Evolutionary conservation across 768 basidiomycete genomes (phyloP).

Genomic region (Rhodotorula sphaerocarpa): DNA sequence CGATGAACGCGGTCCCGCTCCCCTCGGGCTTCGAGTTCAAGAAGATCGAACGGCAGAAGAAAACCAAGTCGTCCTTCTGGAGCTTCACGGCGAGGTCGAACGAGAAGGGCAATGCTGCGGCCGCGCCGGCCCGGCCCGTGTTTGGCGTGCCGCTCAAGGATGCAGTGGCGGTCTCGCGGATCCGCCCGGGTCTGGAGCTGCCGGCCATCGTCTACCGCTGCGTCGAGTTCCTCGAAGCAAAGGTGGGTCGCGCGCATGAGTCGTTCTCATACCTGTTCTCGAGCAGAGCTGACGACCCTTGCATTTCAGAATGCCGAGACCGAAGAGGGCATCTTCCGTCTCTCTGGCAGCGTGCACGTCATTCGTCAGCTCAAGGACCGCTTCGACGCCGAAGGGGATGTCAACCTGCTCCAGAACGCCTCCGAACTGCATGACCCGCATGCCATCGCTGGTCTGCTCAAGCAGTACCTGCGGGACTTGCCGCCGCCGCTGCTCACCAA

Average conservation of each 20-base stretch:
- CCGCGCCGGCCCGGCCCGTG: conserved; percentile 55
- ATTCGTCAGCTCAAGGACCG: conserved; percentile 64
- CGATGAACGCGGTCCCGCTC: conserved; percentile 72
- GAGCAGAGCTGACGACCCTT: too few species aligned
- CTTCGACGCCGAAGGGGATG: conserved; percentile 93
- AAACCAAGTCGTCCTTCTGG: conserved; percentile 92
- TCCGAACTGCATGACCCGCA: conserved; percentile 91
- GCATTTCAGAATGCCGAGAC: conserved; percentile 62
- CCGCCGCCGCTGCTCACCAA: conserved; percentile 86
- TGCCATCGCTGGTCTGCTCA: conserved; percentile 84
- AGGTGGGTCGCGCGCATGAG: conserved; percentile 41
- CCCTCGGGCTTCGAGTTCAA: conserved; percentile 88
- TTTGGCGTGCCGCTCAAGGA: conserved; percentile 84
- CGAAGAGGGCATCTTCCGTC: conserved; percentile 94
- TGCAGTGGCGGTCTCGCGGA: conserved; percentile 75
- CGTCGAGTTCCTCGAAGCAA: conserved; percentile 88
- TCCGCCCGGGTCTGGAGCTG: conserved; percentile 58
- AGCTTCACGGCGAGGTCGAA: conserved; percentile 54
- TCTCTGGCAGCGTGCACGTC: conserved; percentile 43
- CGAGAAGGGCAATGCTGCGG: neutral
- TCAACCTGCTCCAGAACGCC: conserved; percentile 74
- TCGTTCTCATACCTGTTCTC: neutral
- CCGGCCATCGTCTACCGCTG: conserved; percentile 92
- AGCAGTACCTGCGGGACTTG: conserved; percentile 84
- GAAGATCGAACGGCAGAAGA: conserved; percentile 69